phyloP scores from a whole-genome alignment of 768 basidiomycete species.

The Leccinum rimulosum region DNA sequence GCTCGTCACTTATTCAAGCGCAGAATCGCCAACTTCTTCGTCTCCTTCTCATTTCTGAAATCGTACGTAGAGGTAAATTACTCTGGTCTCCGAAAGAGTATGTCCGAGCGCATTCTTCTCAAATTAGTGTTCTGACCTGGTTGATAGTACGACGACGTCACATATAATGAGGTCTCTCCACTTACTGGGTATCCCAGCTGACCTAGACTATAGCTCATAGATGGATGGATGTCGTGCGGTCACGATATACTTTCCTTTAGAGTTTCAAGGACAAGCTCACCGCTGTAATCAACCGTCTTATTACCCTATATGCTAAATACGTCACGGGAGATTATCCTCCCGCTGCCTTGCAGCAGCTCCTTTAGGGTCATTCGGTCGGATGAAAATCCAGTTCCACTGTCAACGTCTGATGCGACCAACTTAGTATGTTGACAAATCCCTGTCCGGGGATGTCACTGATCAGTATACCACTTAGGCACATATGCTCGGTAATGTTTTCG shows the following conservation, averaged over 20 bases:
- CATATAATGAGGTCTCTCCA: conserved; percentile 32
- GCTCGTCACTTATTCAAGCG: conserved; percentile 84
- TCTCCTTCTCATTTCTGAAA: conserved; percentile 56
- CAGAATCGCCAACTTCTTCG: conserved; percentile 73
- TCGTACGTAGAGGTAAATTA: conserved; percentile 92
- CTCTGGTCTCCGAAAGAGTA: conserved; percentile 92
- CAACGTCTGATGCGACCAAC: neutral
- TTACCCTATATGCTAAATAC: conserved; percentile 80
- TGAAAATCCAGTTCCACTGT: too few relatives aligned
- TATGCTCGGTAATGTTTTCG: too few relatives aligned
- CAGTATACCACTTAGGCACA: too few relatives aligned
- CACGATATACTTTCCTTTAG: too few relatives aligned
- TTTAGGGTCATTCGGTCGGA: too few relatives aligned
- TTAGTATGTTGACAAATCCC: neutral
- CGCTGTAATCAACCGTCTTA: conserved; percentile 52
- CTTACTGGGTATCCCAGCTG: too few relatives aligned
- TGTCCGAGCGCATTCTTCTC: conserved; percentile 16
- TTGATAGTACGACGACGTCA: conserved; percentile 91
- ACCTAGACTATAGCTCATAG: too few relatives aligned
- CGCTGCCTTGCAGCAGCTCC: conserved; percentile 76
- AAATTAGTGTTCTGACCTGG: neutral
- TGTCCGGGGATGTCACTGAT: too few relatives aligned
- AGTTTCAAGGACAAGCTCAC: conserved; percentile 61
- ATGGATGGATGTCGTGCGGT: too few relatives aligned
- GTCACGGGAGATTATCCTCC: conserved; percentile 70